Conservation (phyloP, 2,329 filamentous ascomycete genomes). For the Beauveria asiatica region DNA sequence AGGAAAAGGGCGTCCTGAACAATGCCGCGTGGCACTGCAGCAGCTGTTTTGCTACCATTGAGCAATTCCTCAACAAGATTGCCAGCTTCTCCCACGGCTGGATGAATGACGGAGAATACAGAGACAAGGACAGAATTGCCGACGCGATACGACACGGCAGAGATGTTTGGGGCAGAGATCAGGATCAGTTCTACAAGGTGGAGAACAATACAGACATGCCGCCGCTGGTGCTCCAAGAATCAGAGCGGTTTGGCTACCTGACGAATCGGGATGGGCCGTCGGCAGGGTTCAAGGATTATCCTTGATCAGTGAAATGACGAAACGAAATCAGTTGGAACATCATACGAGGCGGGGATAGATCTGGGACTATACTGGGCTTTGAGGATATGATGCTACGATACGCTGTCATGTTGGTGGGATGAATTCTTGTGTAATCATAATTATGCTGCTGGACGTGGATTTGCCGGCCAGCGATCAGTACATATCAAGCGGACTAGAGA, state of each 20-base stretch:
- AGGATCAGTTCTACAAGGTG: conserved; percentile 39
- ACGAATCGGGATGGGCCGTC: conserved; percentile 35
- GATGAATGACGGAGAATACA: conserved; percentile 42
- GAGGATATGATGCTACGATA: neutral
- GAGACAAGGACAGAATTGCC: conserved; percentile 39
- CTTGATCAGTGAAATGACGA: neutral
- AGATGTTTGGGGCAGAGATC: conserved; percentile 45
- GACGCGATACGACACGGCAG: conserved; percentile 40
- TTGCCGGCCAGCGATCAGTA: neutral
- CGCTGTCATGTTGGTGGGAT: neutral
- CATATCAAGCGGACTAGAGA: neutral
- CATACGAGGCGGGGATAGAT: no score
- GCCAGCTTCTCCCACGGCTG: conserved; percentile 45
- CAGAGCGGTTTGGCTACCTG: conserved; percentile 36
- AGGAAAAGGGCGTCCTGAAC: conserved; percentile 35
- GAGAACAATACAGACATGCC: conserved; percentile 46
- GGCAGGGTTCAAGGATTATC: conserved; percentile 41
- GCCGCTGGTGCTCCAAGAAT: conserved; percentile 31
- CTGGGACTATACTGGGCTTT: neutral
- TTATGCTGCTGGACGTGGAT: neutral
- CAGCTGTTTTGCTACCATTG: conserved; percentile 49
- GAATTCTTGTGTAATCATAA: neutral
- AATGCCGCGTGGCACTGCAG: conserved; percentile 56
- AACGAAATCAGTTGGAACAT: neutral
- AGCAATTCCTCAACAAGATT: conserved; percentile 48